Base-by-base conservation (phyloP, 345 rosid species). In the Adansonia digitata region DNA sequence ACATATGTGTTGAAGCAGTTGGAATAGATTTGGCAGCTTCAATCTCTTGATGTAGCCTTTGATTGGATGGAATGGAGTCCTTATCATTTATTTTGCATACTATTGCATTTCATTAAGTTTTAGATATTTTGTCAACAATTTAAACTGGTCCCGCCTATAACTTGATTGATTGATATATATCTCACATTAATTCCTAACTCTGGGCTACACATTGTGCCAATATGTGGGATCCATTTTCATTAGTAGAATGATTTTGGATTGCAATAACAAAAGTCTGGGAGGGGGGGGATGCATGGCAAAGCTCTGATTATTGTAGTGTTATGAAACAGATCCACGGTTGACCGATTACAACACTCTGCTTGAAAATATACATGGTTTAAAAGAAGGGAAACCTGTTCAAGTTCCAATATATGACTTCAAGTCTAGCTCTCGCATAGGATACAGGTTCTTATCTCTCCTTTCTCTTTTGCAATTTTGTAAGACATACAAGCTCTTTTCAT, bases 351-450 rank as follows among this genome's bases (percentile, higher is more conserved):
- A 86, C 64, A 88, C 96, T 43, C 89, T 95, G 81, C 97, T 95
- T 45, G 89, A 89, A 40, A 95, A 95, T 84, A 85, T 95, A 65
- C 93, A 82, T 26, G 96, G 93, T 65, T 78, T 95, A 40, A 91
- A 81, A 84, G 98, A 82, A 20, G 99, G 99, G 74, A 93, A 90
- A 83, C 81, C 96, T 55, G 92, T 87, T 80, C 85, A 93, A 85
- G 97, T 91, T 79, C 99, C 99, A 17, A 74, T 93, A 59, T 95
- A 95, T 52, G 98, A 95, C 87, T 93, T 91, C 92, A 95, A 95
- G 88, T 77, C 93, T 22, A 95, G 99, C 82, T 88, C 93, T 71
- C 90, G 99, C 68, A 79, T 76, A 60, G 99, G 97, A 76, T 93
- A 84, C 91, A 91, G 97, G 98, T 94, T 77, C 9, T 77, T 17